Percentiles rank a stretch among this genome's conserved stretches.
These are phyloP conservation scores for Pichia terricola DNA, from an alignment of 1,139 yeast genomes.

Conservation along the genomic window DNA sequence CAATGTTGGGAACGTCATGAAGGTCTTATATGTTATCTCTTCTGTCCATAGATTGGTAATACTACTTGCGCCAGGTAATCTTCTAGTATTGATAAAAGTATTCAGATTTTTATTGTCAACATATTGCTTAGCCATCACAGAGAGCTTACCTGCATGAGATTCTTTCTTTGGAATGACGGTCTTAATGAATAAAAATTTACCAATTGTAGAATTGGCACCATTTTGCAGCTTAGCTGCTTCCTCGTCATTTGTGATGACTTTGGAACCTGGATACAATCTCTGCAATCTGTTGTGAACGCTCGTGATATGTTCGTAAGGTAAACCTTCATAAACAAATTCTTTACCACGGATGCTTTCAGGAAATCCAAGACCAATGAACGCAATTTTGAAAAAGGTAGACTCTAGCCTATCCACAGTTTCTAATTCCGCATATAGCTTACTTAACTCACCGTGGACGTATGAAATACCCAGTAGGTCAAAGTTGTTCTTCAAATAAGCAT, in stretches of 20 bases:
- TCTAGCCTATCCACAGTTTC: conserved; percentile 65
- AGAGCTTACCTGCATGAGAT: conserved; percentile 30
- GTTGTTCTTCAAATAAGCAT: conserved; percentile 63
- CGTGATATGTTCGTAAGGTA: conserved; percentile 80
- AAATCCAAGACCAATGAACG: conserved; percentile 79
- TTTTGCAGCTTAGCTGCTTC: conserved; percentile 36
- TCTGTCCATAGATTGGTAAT: conserved; percentile 83
- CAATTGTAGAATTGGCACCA: conserved; percentile 40
- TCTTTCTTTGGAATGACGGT: conserved; percentile 64
- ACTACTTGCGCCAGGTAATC: conserved; percentile 66
- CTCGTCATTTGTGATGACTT: conserved; percentile 57
- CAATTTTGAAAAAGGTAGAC: conserved; percentile 73
- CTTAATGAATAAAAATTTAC: conserved; percentile 64
- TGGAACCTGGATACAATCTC: conserved; percentile 75
- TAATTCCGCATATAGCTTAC: conserved; percentile 57
- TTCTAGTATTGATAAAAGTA: conserved; percentile 59
- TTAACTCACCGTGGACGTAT: conserved; percentile 59
- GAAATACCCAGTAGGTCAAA: conserved; percentile 74
- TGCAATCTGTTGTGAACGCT: conserved; percentile 72
- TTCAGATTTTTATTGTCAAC: conserved; percentile 65
- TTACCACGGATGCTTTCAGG: conserved; percentile 69
- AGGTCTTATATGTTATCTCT: conserved; percentile 71
- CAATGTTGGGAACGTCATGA: conserved; percentile 74
- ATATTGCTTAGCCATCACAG: conserved; percentile 57
- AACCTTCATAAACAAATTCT: conserved; percentile 75